Base-by-base conservation (phyloP, 306 rosid genomes). In the Prunus campanulata region DNA sequence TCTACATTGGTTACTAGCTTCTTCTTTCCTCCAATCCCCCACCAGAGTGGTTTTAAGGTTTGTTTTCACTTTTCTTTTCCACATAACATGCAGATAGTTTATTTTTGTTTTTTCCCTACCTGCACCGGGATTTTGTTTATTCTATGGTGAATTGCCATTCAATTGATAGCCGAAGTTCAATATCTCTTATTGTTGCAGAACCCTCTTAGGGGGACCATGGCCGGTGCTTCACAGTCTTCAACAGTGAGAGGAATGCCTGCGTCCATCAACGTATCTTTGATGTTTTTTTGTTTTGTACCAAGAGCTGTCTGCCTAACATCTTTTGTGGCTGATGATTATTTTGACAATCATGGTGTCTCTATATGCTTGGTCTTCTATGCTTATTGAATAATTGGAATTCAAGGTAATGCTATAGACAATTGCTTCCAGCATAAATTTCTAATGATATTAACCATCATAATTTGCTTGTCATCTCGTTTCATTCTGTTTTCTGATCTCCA, bases 1-100 rank as follows among this genome's bases (percentile, higher is more conserved):
- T 95, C 32, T 95, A 90, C 73, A 93, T 95, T 32, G 99, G 99
- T 80, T 95, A 92, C 84, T 92, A 82, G 80, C 59, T 27, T 69
- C 76, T 54, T 50, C 71, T 77, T 82, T 75, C 69, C 77, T 77
- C 74, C 69, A 24, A 71, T 74, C 39, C 62, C 68, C 20, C 35
- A 32, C 7, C 47, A 24, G 42, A 35, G 16, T 39, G n/a, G 9
- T 30, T 47, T 72, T 22, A 39, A 64, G 72, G 71, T 70, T 50
- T 57, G 79, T 68, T 70, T 74, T 65, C 71, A 39, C 49, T 62
- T 65, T 30, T 48, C 32, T 12, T 50, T 81, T 27, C 66, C 68
- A 30, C 22, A 2, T 24, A 25, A 25, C n/a, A 27, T 61, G 14
- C 39, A 2, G 46, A 30, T 62, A 63, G 44, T 22, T 59, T 11